phyloP scores from a whole-genome alignment of 768 basidiomycete species.

The Candolleomyces aberdarensis region DNA sequence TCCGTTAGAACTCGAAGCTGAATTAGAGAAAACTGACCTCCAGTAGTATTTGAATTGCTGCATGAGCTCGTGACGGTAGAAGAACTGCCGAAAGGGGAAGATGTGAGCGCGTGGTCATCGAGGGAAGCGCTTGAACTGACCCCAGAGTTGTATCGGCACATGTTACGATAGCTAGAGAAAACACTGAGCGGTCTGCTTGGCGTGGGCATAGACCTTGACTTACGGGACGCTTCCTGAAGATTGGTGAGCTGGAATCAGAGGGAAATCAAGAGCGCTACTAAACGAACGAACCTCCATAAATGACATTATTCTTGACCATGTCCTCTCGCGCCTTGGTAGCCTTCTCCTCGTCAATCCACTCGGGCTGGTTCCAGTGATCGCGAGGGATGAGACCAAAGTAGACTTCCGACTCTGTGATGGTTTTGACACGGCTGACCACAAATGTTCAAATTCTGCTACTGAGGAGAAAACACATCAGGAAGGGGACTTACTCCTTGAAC shows the following conservation, averaged over 20 bases:
- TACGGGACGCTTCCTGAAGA: conserved; percentile 71
- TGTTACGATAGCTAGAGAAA: conserved; percentile 72
- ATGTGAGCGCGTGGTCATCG: neutral
- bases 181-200: neutral
- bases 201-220: conserved; percentile 23
- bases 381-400: conserved; percentile 77
- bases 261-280: neutral
- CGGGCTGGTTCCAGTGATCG: conserved; percentile 80
- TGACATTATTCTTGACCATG: conserved; percentile 68
- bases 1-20: no score
- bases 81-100: conserved; percentile 51
- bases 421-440: conserved; percentile 43
- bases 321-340: conserved; percentile 60
- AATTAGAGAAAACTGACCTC: conserved; percentile 35
- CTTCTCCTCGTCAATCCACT: conserved; percentile 73
- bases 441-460: neutral
- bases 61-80: conserved; percentile 80
- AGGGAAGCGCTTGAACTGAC: conserved; percentile 40
- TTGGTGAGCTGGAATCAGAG: conserved; percentile 5
- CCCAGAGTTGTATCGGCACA: conserved; percentile 96
- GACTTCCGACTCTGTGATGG: conserved; percentile 59
- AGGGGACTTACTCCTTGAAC: conserved; percentile 57
- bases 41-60: conserved; percentile 86
- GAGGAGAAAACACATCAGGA: no score
- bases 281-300: conserved; percentile 55